A percentile compares a stretch with the other conserved stretches of the same genome.
These are phyloP conservation scores for Mentha longifolia DNA, from an alignment of 257 asterid species.

Conservation along the genomic window DNA sequence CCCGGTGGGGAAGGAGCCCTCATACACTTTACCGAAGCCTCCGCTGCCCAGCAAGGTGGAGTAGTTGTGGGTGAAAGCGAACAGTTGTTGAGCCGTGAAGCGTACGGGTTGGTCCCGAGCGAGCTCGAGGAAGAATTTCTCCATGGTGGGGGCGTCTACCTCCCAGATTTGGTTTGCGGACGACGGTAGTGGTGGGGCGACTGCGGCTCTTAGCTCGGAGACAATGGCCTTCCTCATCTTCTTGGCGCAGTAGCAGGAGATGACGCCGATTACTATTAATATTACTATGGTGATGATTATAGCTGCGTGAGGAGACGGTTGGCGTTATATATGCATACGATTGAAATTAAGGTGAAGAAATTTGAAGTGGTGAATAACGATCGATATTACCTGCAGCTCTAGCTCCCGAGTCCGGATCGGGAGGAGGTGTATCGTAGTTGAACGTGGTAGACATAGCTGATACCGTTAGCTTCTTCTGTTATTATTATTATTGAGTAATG, in stretches of 20 bases:
- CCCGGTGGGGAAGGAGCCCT: conserved; percentile 41
- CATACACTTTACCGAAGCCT: conserved; percentile 41
- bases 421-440: neutral
- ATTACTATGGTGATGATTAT: conserved; percentile 7
- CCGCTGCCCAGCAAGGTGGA: conserved; percentile 38
- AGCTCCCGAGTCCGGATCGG: neutral
- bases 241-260: conserved; percentile 30
- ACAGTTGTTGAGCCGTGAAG: conserved; percentile 42
- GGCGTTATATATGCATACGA: neutral
- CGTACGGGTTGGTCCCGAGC: conserved; percentile 35
- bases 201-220: conserved; percentile 35
- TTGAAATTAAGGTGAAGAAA: neutral
- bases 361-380: neutral
- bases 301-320: conserved; percentile 15
- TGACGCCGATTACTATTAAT: neutral
- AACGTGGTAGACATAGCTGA: neutral
- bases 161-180: conserved; percentile 32
- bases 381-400: neutral
- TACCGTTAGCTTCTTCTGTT: too few relatives aligned
- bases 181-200: conserved; percentile 26
- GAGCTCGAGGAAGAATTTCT: conserved; percentile 29
- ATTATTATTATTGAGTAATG: too few relatives aligned
- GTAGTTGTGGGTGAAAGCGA: conserved; percentile 41
- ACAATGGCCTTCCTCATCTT: conserved; percentile 32
- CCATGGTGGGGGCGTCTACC: conserved; percentile 47